These are phyloP conservation scores for Skeletonema grethae DNA, from an alignment of 108 stramenopile genomes.

Conservation along the genomic window DNA sequence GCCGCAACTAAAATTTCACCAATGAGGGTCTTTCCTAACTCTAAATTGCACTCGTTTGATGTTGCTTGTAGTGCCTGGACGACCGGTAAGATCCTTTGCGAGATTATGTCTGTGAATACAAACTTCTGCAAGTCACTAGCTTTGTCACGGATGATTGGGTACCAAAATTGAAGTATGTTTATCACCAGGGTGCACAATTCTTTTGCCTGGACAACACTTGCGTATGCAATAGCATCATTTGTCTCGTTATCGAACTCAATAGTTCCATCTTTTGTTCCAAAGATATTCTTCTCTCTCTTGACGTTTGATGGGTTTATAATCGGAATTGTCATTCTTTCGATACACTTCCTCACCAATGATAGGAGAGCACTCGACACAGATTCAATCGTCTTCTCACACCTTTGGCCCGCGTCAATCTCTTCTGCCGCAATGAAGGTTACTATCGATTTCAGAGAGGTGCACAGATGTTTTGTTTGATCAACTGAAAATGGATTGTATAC, in stretches of 20 bases:
- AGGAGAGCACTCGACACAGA: slow-evolving; percentile 26
- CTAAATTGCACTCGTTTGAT: slow-evolving; percentile 1
- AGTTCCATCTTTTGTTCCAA: slow-evolving; percentile 23
- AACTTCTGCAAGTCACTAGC: slow-evolving; percentile 44
- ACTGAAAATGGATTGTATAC: slow-evolving; percentile 42
- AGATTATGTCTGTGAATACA: slow-evolving; percentile 55
- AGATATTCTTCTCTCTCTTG: neutral
- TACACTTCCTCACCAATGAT: slow-evolving; percentile 13
- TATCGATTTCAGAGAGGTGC: slow-evolving; percentile 25
- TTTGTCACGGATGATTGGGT: slow-evolving; percentile 43
- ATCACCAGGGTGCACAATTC: slow-evolving; percentile 48
- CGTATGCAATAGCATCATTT: slow-evolving; percentile 42
- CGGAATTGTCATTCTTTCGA: slow-evolving; percentile 55
- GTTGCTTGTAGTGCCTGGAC: slow-evolving; percentile 30
- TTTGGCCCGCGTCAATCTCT: neutral
- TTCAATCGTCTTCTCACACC: slow-evolving; percentile 2
- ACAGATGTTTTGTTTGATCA: slow-evolving; percentile 30
- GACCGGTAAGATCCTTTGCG: slow-evolving; percentile 41
- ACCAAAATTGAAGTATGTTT: slow-evolving; percentile 62
- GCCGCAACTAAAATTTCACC: slow-evolving; percentile 37
- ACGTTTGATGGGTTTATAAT: slow-evolving; percentile 37
- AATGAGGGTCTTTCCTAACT: slow-evolving; percentile 31
- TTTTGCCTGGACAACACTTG: slow-evolving; percentile 36
- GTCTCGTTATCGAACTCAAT: slow-evolving; percentile 21
- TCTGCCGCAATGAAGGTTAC: slow-evolving; percentile 11